Base-by-base conservation (phyloP, 371 early-diverging fungal genomes). In the Coemansia sp. region DNA sequence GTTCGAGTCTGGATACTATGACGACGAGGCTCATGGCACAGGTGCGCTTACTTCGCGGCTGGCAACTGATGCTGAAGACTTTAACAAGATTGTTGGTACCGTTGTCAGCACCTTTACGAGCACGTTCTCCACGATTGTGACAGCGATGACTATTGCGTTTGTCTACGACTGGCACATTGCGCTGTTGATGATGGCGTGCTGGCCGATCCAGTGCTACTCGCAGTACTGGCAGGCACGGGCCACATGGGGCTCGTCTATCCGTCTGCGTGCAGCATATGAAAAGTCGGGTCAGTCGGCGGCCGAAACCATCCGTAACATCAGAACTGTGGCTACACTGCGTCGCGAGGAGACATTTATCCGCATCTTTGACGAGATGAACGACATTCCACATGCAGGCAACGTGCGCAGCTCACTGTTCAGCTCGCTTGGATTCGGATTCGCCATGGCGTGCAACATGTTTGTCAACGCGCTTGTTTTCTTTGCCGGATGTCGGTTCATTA, bases 1-100 rank as follows among this genome's bases (percentile, higher is more conserved):
- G 3, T 96, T 94, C 80, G 93, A 95, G 62, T 85, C 94, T 64
- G 91, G 85, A 4, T 97, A 85, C 79, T 97, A 89, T 80, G 97
- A 97, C 80, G 85, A 88, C 37, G 89, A 91, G 33, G 83, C 85
- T 40, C 87, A 96, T 82, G 86, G 84, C 14, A 87, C 90, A 25
- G 96, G 97, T 64, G 90, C 89, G 23, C 82, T 96, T 37, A 88
- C 93, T 1, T 80, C 94, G 18, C 89, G 89, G 39, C 85, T 97
- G 20, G 88, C 94, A 9, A 87, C 88, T 51, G 95, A 94, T 68
- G 92, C 96, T 9, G 88, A 90, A 62, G 72, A 90, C 61, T 87
- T 94, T 23, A 86, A 88, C 42, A 89, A 86, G 63, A 79, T 91
- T 16, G 81, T 86, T 77, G 90, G 89, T 64, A 83, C 83, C 42